phyloP scores from a whole-genome alignment of 495 filamentous ascomycete genomes.

The Evernia prunastri region DNA sequence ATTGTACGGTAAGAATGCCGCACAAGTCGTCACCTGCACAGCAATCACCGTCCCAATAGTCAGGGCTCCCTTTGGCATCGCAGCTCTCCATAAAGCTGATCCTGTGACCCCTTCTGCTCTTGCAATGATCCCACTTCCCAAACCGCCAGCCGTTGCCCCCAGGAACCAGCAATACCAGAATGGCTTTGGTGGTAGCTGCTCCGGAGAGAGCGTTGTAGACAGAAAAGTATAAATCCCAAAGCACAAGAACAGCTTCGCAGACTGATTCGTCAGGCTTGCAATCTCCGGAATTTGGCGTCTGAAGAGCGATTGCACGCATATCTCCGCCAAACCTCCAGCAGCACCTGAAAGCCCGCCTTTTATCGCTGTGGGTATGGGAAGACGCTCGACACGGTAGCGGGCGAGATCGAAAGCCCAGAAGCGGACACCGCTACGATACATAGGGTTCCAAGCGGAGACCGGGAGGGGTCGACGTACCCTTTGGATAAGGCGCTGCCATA shows the following conservation, averaged over 20 bases:
- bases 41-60: slow-evolving; percentile 14
- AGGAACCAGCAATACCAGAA: slow-evolving; percentile 14
- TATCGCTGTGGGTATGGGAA: slow-evolving; percentile 3
- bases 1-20: neutral
- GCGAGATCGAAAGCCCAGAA: slow-evolving; percentile 13
- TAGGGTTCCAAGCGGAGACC: neutral
- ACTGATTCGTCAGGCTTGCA: neutral
- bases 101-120: slow-evolving; percentile 7
- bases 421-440: slow-evolving; percentile 12
- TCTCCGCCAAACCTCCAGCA: slow-evolving; percentile 3
- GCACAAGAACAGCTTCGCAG: slow-evolving; percentile 5
- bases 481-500: slow-evolving; percentile 1
- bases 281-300: neutral
- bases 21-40: slow-evolving; percentile 14
- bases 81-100: slow-evolving; percentile 1
- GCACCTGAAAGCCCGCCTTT: slow-evolving; percentile 6
- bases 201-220: slow-evolving; percentile 10
- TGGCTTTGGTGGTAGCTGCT: slow-evolving; percentile 8
- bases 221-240: slow-evolving; percentile 7
- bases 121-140: slow-evolving; percentile 10
- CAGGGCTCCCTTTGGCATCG: slow-evolving; percentile 4
- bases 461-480: neutral
- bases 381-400: slow-evolving; percentile 8
- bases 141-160: slow-evolving; percentile 3
- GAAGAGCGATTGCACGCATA: slow-evolving; percentile 1